Conservation (phyloP, 2,329 filamentous ascomycete species). For the Penicillium oxalicum region DNA sequence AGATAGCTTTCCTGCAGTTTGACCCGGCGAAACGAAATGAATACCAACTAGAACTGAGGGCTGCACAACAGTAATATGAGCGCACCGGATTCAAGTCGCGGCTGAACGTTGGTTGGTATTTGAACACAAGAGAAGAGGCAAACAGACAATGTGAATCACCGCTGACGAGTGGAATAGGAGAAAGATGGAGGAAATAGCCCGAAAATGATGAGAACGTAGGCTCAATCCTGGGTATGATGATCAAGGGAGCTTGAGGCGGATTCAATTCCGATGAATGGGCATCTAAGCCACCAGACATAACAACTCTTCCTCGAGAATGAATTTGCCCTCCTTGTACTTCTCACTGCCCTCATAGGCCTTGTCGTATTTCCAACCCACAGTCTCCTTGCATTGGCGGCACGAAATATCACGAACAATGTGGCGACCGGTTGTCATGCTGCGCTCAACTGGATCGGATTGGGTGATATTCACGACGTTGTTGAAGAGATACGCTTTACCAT, state of each 20-base stretch:
- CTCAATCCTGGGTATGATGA: background rate
- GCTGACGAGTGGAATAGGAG: too few relatives aligned
- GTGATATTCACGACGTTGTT: constrained; percentile 88
- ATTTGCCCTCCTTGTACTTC: constrained; percentile 99
- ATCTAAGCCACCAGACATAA: constrained; percentile 68
- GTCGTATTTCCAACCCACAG: constrained; percentile 98
- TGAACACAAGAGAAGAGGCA: too few relatives aligned
- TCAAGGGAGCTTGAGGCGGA: background rate
- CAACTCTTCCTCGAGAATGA: constrained; percentile 87
- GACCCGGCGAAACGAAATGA: too few relatives aligned
- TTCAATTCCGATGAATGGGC: background rate
- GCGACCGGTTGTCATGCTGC: constrained; percentile 94
- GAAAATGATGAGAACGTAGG: too few relatives aligned
- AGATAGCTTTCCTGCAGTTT: too few relatives aligned
- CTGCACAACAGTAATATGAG: too few relatives aligned
- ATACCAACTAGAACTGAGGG: too few relatives aligned
- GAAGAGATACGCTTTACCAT: constrained; percentile 97
- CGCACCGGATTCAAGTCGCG: too few relatives aligned
- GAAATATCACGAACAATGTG: constrained; percentile 91
- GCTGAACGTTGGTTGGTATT: too few relatives aligned
- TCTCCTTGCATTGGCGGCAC: constrained; percentile 85
- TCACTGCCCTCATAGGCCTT: constrained; percentile 87
- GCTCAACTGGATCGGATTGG: constrained; percentile 74
- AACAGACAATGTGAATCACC: too few relatives aligned
- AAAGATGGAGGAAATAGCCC: too few relatives aligned